Percentiles rank a stretch among this genome's conserved stretches.
Evolutionary conservation across 305 asterid species (phyloP).

Genomic region (Fraxinus sp.): DNA sequence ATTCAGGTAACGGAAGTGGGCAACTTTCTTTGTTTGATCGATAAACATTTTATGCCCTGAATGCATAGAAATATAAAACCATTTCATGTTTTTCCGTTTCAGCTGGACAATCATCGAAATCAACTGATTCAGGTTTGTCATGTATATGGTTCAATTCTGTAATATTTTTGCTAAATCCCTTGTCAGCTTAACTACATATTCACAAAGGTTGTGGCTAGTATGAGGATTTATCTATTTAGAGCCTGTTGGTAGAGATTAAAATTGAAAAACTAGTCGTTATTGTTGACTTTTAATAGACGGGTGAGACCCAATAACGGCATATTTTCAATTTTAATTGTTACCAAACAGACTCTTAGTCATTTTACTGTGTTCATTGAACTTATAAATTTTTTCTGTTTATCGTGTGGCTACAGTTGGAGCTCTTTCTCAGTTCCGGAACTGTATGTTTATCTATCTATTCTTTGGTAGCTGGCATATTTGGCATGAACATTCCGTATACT

Average conservation of each 20-base stretch:
- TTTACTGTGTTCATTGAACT: neutral
- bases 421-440: slow-evolving; percentile 82
- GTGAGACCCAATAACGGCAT: too few relatives aligned
- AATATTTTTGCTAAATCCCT: neutral
- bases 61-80: slow-evolving; percentile 8
- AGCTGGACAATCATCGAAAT: slow-evolving; percentile 95
- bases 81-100: slow-evolving; percentile 23
- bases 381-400: neutral
- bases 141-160: neutral
- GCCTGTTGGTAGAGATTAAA: too few relatives aligned
- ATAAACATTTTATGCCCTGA: neutral
- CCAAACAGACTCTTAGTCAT: neutral
- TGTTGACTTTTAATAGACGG: too few relatives aligned
- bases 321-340: too few relatives aligned
- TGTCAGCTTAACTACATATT: neutral
- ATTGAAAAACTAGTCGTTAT: too few relatives aligned
- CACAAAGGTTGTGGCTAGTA: neutral
- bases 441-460: slow-evolving; percentile 61
- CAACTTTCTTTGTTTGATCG: neutral
- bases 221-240: neutral
- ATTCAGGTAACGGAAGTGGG: slow-evolving; percentile 58
- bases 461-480: slow-evolving; percentile 73
- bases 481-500: slow-evolving; percentile 88
- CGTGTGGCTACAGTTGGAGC: slow-evolving; percentile 65
- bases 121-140: slow-evolving; percentile 83